Conservation (phyloP, 371 early-diverging fungal genomes). For the Encephalitozoon intestinalis region DNA sequence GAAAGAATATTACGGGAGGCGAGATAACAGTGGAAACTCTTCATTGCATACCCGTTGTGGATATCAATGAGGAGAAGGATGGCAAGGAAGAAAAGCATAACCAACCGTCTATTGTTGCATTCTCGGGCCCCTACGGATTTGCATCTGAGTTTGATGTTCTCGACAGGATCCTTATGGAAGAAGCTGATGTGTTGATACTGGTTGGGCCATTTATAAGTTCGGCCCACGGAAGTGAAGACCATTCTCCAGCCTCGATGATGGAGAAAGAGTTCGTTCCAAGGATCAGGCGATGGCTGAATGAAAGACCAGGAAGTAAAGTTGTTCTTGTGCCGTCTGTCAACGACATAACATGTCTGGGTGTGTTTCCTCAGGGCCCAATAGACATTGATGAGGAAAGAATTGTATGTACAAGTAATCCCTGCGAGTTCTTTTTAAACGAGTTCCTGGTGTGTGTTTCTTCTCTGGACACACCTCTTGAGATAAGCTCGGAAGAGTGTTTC, state of each 20-base stretch:
- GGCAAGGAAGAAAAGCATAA: not conserved
- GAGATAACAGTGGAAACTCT: conserved; percentile 40
- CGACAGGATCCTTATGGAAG: not conserved
- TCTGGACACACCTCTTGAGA: conserved; percentile 22
- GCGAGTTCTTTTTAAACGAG: conserved; percentile 29
- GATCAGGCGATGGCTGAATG: not conserved
- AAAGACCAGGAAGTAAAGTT: not conserved
- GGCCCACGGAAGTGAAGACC: not conserved
- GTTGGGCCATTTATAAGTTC: conserved; percentile 37
- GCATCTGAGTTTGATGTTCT: not conserved
- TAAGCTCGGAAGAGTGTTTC: conserved; percentile 28
- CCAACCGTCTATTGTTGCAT: conserved; percentile 17
- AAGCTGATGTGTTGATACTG: conserved; percentile 35
- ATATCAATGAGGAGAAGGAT: not conserved
- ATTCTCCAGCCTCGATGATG: conserved; percentile 12
- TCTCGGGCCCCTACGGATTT: conserved; percentile 1
- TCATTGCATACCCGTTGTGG: conserved; percentile 25
- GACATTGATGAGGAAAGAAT: not conserved
- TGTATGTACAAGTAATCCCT: conserved; percentile 37
- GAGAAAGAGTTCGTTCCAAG: not conserved
- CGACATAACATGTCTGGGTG: conserved; percentile 4
- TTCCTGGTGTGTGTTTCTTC: conserved; percentile 29
- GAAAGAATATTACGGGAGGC: conserved; percentile 35
- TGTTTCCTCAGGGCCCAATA: conserved; percentile 36
- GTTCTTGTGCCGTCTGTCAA: conserved; percentile 43